These are phyloP conservation scores for Solanum bulbocastanum DNA, from an alignment of 257 asterid genomes.

Conservation along the genomic window DNA sequence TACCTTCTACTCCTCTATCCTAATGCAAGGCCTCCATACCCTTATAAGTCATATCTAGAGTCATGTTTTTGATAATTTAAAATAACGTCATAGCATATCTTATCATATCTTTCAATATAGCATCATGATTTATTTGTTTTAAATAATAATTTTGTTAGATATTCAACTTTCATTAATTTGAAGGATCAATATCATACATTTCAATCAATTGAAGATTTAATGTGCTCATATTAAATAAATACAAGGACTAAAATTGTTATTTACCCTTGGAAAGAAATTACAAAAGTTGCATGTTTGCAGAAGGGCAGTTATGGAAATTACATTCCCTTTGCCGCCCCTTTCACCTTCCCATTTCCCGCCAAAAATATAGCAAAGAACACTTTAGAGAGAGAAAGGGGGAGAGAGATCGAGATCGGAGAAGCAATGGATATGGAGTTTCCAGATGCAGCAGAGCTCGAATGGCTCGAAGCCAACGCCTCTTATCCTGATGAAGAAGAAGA, in stretches of 20 bases:
- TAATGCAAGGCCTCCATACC: not conserved
- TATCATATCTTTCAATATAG: not conserved
- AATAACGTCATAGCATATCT: not conserved
- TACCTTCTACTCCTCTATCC: not conserved
- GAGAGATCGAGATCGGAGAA: not conserved
- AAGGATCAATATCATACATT: not conserved
- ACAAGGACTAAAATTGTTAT: not conserved
- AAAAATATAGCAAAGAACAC: not conserved
- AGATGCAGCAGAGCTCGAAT: slow-evolving; percentile 69
- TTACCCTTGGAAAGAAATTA: not conserved
- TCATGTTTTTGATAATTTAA: not conserved
- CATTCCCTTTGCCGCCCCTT: not conserved
- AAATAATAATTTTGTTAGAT: no score
- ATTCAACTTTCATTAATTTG: not conserved
- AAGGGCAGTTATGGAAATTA: not conserved
- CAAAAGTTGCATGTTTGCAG: not conserved
- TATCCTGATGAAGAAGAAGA: slow-evolving; percentile 26
- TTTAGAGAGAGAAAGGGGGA: not conserved
- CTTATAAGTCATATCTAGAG: no score
- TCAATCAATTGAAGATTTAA: no score
- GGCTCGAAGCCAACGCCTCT: slow-evolving; percentile 60
- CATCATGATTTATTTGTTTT: not conserved
- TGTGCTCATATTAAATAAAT: no score
- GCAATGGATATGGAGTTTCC: slow-evolving; percentile 56
- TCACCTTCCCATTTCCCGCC: slow-evolving; percentile 4